Base-by-base conservation (phyloP, 305 asterid genomes). In the Fraxinus floribunda region DNA sequence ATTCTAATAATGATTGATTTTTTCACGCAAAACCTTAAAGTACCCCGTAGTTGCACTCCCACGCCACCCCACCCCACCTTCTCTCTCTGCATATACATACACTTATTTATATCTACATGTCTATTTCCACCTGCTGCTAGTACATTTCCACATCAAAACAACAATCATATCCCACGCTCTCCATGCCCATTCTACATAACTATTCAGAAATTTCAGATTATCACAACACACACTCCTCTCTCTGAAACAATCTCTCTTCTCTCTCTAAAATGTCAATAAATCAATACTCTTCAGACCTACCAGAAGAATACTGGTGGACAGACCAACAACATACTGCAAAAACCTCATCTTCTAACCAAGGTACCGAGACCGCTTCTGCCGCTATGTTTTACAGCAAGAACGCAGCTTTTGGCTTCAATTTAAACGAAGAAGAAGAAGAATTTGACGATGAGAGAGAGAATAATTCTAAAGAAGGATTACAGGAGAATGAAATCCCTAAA, bases 261-360 rank as follows among this genome's bases (percentile, higher is more conserved):
- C 76, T 72, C 76, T 34, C 46, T 32, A n/a, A 72, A 34, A 72
- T 72, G 76, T 72, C 76, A 72, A 34, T 72, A 16, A 72, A 72
- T 46, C 76, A 72, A 34, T 72, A 72, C 76, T 16, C 84, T 18
- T 3, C 88, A 72, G 87, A 86, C 77, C 83, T 81, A 36, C 83
- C 86, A 75, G 87, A 85, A 76, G 77, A 80, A 77, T 79, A 72
- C 76, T 32, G 87, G 88, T 88, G 90, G 88, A 79, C 90, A 71
- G 88, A 83, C 79, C 76, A 72, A 2, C 44, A 44, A 78, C 88
- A 4, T 60, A 66, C 88, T 66, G 34, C 86, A 4, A 76, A 77
- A 72, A 13, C 85, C 71, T 36, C 89, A 76, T 80, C 85, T 30
- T n/a, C 86, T 68, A 3, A 52, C 62, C 82, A 66, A 75, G 64